Conservation (phyloP, 768 basidiomycete genomes). For the Cyclocybe aegerita region DNA sequence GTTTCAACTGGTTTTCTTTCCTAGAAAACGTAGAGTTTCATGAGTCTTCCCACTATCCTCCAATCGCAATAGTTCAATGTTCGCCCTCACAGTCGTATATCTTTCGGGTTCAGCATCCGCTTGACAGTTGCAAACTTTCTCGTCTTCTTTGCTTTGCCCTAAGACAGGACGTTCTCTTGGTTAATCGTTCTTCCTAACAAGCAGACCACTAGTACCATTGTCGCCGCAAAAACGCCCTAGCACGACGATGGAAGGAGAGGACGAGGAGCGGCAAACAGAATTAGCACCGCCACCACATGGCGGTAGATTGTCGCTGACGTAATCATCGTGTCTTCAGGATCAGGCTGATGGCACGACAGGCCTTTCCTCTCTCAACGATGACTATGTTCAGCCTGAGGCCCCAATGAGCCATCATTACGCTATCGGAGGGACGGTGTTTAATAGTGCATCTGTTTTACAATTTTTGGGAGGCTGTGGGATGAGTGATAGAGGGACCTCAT, state of each 20-base stretch:
- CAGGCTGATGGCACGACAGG: background rate
- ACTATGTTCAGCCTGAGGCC: background rate
- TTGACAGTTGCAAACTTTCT: slow-evolving; percentile 95
- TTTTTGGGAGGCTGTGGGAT: slow-evolving; percentile 14
- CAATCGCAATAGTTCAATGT: slow-evolving; percentile 2
- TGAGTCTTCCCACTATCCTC: background rate
- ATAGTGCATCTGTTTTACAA: slow-evolving; percentile 13
- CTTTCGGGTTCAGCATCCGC: slow-evolving; percentile 90
- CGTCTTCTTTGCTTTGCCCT: slow-evolving; percentile 93
- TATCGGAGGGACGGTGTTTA: background rate
- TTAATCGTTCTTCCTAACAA: background rate
- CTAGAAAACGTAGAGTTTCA: slow-evolving; percentile 38
- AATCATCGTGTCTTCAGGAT: slow-evolving; percentile 16
- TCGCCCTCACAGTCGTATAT: slow-evolving; percentile 79
- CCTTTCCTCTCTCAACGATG: background rate
- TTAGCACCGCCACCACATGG: slow-evolving; percentile 21
- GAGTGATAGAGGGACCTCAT: background rate
- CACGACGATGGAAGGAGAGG: slow-evolving; percentile 2
- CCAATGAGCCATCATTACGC: background rate
- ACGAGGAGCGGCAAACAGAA: slow-evolving; percentile 11
- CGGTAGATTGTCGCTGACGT: slow-evolving; percentile 10
- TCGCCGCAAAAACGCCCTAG: background rate
- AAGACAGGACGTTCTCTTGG: background rate
- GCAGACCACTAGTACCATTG: slow-evolving; percentile 12
- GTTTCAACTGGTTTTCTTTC: slow-evolving; percentile 91